Evolutionary conservation across 1,139 yeast species (phyloP), one percentile per base, ranked within the genome.

Genomic region (Nematodospora anomalae): DNA sequence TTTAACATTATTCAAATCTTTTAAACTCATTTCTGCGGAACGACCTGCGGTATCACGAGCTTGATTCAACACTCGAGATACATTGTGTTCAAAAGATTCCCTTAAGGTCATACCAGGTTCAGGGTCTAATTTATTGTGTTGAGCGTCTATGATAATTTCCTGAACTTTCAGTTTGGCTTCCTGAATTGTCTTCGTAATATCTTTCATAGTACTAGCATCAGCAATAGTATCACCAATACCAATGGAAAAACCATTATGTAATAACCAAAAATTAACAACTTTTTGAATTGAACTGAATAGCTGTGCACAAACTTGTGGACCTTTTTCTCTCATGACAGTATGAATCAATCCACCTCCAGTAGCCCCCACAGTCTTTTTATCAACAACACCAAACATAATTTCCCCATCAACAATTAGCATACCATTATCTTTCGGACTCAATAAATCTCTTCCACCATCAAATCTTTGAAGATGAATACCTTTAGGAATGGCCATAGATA

Each of bases 161-260:
- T 89, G 96, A 33, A 94, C 98, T 66, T 90, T 87, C 37, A 76
- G 78, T 61, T 92, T 92, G 13, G 98, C 98, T 46, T 83, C 89
- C 41, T 88, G 82, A 64, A 94, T 94, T 2, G 97, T 90, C 41
- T 84, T 81, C 1, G 97, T 92, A 52, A 94, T 89, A 48, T 83
- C 83, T 52, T 83, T 81, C 96, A 94, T 94, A 26, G 98, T 92
- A 30, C 79, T 83, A n/a, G 90, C 80, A 72, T 94, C 98, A 33
- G 98, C 98, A 70, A 94, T 92, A 3, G 98, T 94, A 66, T 94
- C 99, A 74, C 98, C 98, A 65, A 94, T 92, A 77, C 99, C 99
- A 54, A 94, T 94, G 12, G 97, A 89, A 67, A 94, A 94, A 41
- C 98, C 97, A 55, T 87, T 87, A 59, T 94, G 98, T 41, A 94